These are phyloP conservation scores for Colletotrichum karsti DNA, from an alignment of 2,329 filamentous ascomycete genomes.

Conservation along the genomic window DNA sequence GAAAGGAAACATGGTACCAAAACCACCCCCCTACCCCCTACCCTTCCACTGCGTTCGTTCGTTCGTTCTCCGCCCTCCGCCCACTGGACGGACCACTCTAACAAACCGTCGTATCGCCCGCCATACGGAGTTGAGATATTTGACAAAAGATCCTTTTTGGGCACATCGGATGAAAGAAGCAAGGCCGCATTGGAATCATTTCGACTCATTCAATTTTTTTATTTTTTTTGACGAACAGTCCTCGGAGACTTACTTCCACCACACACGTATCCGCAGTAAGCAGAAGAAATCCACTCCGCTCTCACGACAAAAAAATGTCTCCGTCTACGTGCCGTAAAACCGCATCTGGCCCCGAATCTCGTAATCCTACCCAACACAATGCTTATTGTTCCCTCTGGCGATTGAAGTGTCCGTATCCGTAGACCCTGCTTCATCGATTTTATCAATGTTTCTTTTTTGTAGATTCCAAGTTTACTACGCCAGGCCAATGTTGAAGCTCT, in stretches of 20 bases:
- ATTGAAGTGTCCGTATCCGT: no score
- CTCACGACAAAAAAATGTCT: no score
- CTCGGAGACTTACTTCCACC: no score
- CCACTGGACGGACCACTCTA: background rate
- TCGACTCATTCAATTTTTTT: background rate
- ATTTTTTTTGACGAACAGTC: background rate
- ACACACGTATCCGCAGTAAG: no score
- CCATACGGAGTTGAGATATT: constrained; percentile 4
- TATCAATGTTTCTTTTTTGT: no score
- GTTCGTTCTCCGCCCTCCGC: background rate
- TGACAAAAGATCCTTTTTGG: constrained; percentile 14
- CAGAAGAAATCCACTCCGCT: background rate
- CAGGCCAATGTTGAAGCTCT: no score
- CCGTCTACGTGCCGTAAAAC: background rate
- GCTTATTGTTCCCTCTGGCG: constrained; percentile 28
- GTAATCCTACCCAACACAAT: constrained; percentile 21
- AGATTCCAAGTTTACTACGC: no score
- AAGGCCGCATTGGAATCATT: background rate
- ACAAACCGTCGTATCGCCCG: constrained; percentile 21
- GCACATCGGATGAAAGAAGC: constrained; percentile 17
- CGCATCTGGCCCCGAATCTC: constrained; percentile 9
- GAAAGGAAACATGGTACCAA: constrained; percentile 1
- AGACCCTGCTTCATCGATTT: no score
- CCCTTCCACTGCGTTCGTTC: no score
- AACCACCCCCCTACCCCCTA: no score